A percentile compares a stretch with the other conserved stretches of the same genome.
These are phyloP conservation scores for Apiotrichum sp. DNA, from an alignment of 1,284 basidiomycete genomes.

Conservation along the genomic window DNA sequence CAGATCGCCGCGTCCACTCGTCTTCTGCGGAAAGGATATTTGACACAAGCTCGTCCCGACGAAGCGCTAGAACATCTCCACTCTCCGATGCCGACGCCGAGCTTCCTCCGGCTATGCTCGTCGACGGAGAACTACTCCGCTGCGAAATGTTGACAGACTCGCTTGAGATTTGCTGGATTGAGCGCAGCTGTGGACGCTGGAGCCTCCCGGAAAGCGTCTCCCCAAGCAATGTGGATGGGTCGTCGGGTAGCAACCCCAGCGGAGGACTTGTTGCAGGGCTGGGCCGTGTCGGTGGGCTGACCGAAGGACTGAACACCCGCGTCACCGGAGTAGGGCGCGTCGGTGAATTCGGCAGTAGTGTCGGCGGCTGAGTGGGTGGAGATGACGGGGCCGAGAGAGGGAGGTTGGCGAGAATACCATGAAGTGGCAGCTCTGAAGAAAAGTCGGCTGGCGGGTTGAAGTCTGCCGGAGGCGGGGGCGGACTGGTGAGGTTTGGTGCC, in stretches of 20 bases:
- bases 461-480: conserved; percentile 31
- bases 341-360: too few species aligned
- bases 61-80: conserved; percentile 8
- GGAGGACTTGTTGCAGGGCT: too few species aligned
- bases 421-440: conserved; percentile 14
- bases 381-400: too few species aligned
- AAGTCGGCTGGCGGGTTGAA: conserved; percentile 38
- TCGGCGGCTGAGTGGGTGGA: too few species aligned
- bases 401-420: conserved; percentile 5
- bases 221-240: too few species aligned
- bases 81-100: background rate
- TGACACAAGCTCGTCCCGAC: conserved; percentile 11
- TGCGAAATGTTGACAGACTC: conserved; percentile 17
- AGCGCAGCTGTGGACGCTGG: conserved; percentile 22
- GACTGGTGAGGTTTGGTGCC: conserved; percentile 3
- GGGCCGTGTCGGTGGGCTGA: too few species aligned
- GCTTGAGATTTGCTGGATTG: conserved; percentile 29
- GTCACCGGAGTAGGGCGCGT: too few species aligned
- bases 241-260: too few species aligned
- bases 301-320: too few species aligned
- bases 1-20: background rate
- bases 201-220: background rate
- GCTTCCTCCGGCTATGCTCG: background rate
- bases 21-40: conserved; percentile 6
- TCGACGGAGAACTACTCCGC: background rate